Evolutionary conservation across 2,329 filamentous ascomycete species (phyloP).

Genomic region (Colletotrichum salicis): DNA sequence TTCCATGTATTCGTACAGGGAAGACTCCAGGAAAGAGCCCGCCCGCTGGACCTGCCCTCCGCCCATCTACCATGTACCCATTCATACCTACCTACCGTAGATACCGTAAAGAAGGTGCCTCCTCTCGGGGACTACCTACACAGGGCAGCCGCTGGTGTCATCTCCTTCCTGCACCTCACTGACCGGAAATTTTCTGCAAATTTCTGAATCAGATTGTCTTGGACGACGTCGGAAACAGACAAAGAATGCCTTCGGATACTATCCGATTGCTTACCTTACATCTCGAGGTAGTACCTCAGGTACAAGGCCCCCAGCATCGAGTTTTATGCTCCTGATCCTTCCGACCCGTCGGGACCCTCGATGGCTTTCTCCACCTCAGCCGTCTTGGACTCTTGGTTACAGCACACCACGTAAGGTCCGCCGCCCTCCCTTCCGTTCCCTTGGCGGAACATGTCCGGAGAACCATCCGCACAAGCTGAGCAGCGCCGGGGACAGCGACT

Average conservation of each 20-base stretch:
- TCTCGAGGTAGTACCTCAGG: too few relatives aligned
- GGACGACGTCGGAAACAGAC: too few relatives aligned
- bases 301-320: too few relatives aligned
- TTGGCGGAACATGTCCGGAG: slow-evolving; percentile 7
- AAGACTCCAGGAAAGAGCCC: too few relatives aligned
- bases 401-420: neutral
- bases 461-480: neutral
- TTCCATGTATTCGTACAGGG: too few relatives aligned
- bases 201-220: neutral
- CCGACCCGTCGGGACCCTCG: neutral
- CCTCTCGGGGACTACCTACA: too few relatives aligned
- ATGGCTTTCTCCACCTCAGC: slow-evolving; percentile 10
- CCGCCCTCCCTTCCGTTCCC: neutral
- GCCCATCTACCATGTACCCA: too few relatives aligned
- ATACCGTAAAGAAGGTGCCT: too few relatives aligned
- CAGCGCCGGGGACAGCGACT: neutral
- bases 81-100: too few relatives aligned
- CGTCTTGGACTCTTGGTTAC: slow-evolving; percentile 7
- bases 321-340: neutral
- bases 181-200: neutral
- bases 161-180: neutral
- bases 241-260: neutral
- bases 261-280: neutral
- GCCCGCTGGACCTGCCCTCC: too few relatives aligned
- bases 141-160: neutral